Conservation (phyloP, 2,329 filamentous ascomycete genomes). For the Dothistroma septosporum region DNA sequence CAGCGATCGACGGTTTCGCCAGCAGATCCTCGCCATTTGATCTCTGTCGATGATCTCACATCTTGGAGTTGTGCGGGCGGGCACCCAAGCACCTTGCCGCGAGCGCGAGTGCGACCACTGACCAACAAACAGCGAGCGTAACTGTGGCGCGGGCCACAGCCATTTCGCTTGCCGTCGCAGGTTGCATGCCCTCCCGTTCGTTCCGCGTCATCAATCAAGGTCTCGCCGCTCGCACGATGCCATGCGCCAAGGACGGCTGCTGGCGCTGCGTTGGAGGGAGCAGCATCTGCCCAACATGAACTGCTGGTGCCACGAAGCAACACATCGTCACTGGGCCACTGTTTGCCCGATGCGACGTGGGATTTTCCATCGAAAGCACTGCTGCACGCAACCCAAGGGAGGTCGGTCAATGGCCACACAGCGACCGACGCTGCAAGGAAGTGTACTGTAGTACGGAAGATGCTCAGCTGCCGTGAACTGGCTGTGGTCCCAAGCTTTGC, state of each 20-base stretch:
- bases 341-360: not conserved
- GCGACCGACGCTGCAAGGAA: not conserved
- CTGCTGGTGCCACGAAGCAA: not conserved
- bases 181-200: not conserved
- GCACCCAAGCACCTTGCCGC: not conserved
- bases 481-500: slow-evolving; percentile 12
- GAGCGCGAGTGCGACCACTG: not conserved
- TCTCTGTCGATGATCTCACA: too few species aligned
- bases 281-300: not conserved
- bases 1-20: not conserved
- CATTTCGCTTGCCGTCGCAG: not conserved
- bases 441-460: slow-evolving; percentile 1
- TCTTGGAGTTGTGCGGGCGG: too few species aligned
- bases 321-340: not conserved
- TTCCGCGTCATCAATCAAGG: not conserved
- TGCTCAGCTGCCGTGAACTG: slow-evolving; percentile 3
- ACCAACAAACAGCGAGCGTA: not conserved
- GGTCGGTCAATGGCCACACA: too few species aligned
- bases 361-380: not conserved
- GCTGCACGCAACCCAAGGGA: not conserved
- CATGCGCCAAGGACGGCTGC: not conserved
- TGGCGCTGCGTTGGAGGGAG: not conserved
- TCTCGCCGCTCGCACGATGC: not conserved
- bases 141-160: not conserved
- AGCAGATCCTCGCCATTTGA: not conserved